Evolutionary conservation across 495 filamentous ascomycete genomes (phyloP), one percentile per base, ranked within the genome.

Genomic region (Talaromyces stipitatus): DNA sequence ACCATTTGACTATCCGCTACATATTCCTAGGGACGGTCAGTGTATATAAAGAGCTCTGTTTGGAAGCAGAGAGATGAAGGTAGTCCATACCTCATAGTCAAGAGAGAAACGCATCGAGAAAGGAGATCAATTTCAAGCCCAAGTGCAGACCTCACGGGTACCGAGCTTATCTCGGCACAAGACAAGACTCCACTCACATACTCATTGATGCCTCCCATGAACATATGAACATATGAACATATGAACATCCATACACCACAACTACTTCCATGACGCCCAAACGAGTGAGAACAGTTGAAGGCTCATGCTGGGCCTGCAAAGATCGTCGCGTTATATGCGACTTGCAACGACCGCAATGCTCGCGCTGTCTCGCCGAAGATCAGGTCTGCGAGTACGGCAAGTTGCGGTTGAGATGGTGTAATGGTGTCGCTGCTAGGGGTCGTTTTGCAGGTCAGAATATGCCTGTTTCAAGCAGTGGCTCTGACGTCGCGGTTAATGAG

Each of bases 231-330:
- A n/a, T n/a, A n/a, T n/a, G n/a, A n/a, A n/a, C n/a, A n/a, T n/a
- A n/a, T n/a, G n/a, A n/a, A n/a, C n/a, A n/a, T n/a, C n/a, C n/a
- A n/a, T n/a, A n/a, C 22, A 18, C 26, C 33, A 46, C 14, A 6
- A 16, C 36, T 45, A 11, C 33, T 29, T 24, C 33, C 32, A 62
- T 66, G 64, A 58, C 64, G 18, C 55, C 57, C 8, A 66, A 64
- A 52, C 64, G 69, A 54, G 62, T 70, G 47, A 63, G 69, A 45
- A 73, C 66, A 6, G 68, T 73, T 47, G 66, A 70, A 45, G 70
- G 70, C 18, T 71, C 70, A 7, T 73, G 69, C 28, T 71, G 69
- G 69, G 61, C 65, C 36, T 73, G 70, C 60, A 73, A 73, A 53
- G 65, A 73, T 27, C 65, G 70, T 23, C 57, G 70, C 24, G 67